These are phyloP conservation scores for Termitomyces sp. DNA, from an alignment of 768 basidiomycete species.

Conservation along the genomic window DNA sequence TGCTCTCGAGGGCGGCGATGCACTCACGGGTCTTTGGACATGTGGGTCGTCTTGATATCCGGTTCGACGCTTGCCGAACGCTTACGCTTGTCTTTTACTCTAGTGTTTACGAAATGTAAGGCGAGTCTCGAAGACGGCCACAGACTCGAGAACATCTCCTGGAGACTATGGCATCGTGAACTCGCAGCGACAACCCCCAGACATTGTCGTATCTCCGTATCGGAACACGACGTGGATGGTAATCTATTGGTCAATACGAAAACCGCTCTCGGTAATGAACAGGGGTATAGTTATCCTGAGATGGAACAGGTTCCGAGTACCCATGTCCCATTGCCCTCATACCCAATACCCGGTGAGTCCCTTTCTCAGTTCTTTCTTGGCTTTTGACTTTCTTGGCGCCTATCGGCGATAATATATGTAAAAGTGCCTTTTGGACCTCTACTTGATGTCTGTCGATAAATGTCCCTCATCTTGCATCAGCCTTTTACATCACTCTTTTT, in stretches of 20 bases:
- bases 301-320: slow-evolving; percentile 2
- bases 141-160: slow-evolving; percentile 81
- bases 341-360: slow-evolving; percentile 5
- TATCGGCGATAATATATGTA: neutral
- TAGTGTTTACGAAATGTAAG: slow-evolving; percentile 85
- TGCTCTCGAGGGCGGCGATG: slow-evolving; percentile 64
- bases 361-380: neutral
- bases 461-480: neutral
- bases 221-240: slow-evolving; percentile 13
- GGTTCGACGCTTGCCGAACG: neutral
- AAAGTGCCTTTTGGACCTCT: neutral
- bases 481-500: slow-evolving; percentile 3
- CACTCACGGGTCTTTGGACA: slow-evolving; percentile 62
- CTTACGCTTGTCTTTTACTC: slow-evolving; percentile 34
- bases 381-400: neutral
- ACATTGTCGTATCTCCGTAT: slow-evolving; percentile 5
- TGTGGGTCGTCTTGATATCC: slow-evolving; percentile 33
- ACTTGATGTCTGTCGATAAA: too few relatives aligned
- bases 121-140: slow-evolving; percentile 73
- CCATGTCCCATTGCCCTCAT: neutral
- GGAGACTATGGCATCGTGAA: slow-evolving; percentile 78
- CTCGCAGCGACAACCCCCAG: slow-evolving; percentile 24
- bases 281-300: neutral
- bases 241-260: slow-evolving; percentile 11
- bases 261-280: neutral